These are phyloP conservation scores for Kregervanrija pseudodelftensis DNA, from an alignment of 805 yeast genomes.

Conservation along the genomic window DNA sequence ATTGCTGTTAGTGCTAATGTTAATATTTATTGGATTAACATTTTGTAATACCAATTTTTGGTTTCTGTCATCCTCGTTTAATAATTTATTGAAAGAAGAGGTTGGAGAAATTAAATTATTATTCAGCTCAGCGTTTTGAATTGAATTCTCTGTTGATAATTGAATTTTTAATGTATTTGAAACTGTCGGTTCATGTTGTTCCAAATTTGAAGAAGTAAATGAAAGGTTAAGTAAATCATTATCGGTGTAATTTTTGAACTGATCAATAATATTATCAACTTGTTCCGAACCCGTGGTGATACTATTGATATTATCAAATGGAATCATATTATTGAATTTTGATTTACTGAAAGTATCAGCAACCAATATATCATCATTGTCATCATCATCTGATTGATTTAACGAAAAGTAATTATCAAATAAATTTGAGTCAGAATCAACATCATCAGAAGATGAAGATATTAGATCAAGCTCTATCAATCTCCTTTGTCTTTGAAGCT, in stretches of 20 bases:
- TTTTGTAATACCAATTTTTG: neutral
- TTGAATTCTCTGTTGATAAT: neutral
- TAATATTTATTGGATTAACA: neutral
- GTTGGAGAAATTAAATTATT: constrained; percentile 20
- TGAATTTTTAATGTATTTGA: neutral
- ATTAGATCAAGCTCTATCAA: constrained; percentile 21
- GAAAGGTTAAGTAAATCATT: neutral
- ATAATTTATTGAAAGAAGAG: constrained; percentile 15
- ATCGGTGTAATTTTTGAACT: constrained; percentile 1
- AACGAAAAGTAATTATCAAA: constrained; percentile 11
- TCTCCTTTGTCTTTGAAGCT: constrained; percentile 25
- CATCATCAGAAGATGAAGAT: constrained; percentile 7
- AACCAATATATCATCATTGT: too few relatives aligned
- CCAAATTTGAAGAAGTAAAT: neutral
- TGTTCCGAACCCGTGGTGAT: constrained; percentile 24
- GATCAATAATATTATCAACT: constrained; percentile 24
- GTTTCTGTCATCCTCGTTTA: constrained; percentile 10
- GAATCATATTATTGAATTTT: constrained; percentile 4
- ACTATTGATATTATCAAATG: neutral
- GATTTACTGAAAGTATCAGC: too few relatives aligned
- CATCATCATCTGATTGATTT: too few relatives aligned
- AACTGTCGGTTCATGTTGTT: neutral
- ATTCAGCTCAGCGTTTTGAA: constrained; percentile 1
- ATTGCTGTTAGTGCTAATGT: neutral
- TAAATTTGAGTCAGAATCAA: constrained; percentile 7